Percentiles rank a stretch among this genome's conserved stretches.
phyloP scores from a whole-genome alignment of 495 filamentous ascomycete genomes.

The Penicillium dipodomyicola region DNA sequence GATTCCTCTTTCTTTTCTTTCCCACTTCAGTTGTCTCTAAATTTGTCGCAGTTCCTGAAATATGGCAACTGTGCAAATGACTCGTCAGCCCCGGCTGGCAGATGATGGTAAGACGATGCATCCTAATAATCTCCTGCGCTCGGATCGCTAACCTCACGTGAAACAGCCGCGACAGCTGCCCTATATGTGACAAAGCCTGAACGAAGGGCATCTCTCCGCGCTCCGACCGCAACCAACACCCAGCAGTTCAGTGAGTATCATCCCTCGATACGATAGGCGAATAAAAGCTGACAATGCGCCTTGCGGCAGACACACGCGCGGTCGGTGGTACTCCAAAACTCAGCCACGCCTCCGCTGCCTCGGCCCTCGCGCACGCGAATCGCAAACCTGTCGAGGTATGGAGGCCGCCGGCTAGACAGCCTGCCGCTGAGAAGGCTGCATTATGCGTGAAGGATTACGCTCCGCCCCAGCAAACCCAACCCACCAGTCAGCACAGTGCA shows the following conservation, averaged over 20 bases:
- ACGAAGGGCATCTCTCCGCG: constrained; percentile 37
- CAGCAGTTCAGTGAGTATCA: constrained; percentile 27
- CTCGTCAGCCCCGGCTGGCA: constrained; percentile 36
- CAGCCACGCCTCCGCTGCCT: constrained; percentile 65
- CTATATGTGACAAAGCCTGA: constrained; percentile 49
- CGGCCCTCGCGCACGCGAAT: constrained; percentile 72
- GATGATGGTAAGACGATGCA: constrained; percentile 40
- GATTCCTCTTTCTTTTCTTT: background rate
- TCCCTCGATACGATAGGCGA: background rate
- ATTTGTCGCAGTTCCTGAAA: constrained; percentile 10
- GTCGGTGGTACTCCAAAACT: constrained; percentile 67
- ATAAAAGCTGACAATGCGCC: constrained; percentile 15
- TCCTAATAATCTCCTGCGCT: constrained; percentile 15
- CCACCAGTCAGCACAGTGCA: constrained; percentile 48
- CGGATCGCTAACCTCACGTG: constrained; percentile 11
- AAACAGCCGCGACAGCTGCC: constrained; percentile 52
- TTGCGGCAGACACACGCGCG: constrained; percentile 62
- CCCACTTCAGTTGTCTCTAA: constrained; percentile 18
- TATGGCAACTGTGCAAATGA: constrained; percentile 38
- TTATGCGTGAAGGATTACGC: constrained; percentile 66
- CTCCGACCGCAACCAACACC: constrained; percentile 27
- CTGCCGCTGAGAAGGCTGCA: constrained; percentile 67
- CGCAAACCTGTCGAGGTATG: constrained; percentile 58
- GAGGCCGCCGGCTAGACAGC: constrained; percentile 54
- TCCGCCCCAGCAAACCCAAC: constrained; percentile 52